Conservation (phyloP, 2,329 filamentous ascomycete genomes). For the Fusarium musae region DNA sequence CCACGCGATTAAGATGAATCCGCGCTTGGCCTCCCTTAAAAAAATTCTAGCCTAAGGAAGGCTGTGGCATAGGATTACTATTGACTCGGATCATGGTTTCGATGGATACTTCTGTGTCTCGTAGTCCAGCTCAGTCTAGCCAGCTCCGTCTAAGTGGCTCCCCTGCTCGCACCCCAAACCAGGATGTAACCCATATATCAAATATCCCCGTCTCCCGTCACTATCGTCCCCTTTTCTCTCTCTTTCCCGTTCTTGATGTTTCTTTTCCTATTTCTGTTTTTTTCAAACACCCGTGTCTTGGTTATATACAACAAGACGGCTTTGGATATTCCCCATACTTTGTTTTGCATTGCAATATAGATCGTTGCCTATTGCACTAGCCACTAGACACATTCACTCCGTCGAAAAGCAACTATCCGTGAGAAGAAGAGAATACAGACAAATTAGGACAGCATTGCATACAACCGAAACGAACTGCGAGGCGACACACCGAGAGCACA, state of each 20-base stretch:
- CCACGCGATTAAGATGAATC: constrained; percentile 14
- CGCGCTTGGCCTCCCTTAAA: constrained; percentile 7
- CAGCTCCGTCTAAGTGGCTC: constrained; percentile 33
- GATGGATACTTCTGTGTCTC: constrained; percentile 11
- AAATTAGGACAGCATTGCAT: constrained; percentile 7
- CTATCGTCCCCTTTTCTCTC: constrained; percentile 34
- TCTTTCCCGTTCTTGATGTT: constrained; percentile 36
- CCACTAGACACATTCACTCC: constrained; percentile 6
- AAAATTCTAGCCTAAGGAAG: background rate
- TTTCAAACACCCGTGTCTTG: constrained; percentile 16
- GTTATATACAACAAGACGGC: constrained; percentile 9
- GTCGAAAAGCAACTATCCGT: constrained; percentile 17
- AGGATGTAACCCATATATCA: constrained; percentile 33
- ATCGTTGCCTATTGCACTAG: constrained; percentile 4
- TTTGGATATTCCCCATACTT: constrained; percentile 9
- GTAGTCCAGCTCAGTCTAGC: constrained; percentile 6
- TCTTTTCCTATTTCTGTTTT: constrained; percentile 31
- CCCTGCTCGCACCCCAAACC: constrained; percentile 5
- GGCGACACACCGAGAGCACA: constrained; percentile 17
- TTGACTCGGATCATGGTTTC: constrained; percentile 5
- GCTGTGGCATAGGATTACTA: background rate
- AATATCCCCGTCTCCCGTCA: constrained; percentile 36
- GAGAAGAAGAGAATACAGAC: constrained; percentile 10
- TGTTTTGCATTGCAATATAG: constrained; percentile 11
- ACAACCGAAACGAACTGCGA: constrained; percentile 31